phyloP scores from a whole-genome alignment of 2,329 filamentous ascomycete genomes.

The Microcyclospora pomicola region DNA sequence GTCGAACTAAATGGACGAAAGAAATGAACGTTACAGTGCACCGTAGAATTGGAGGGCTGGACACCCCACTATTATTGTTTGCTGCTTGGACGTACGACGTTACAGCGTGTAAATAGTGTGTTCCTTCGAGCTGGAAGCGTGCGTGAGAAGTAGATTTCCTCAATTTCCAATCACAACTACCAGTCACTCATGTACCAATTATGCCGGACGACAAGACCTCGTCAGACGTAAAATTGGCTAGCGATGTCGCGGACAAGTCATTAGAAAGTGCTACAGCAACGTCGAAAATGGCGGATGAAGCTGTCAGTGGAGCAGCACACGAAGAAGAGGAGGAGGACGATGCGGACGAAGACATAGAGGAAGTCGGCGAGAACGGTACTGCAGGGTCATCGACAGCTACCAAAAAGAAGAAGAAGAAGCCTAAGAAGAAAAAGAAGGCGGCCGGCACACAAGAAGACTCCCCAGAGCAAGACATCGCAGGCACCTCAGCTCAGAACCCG shows the following conservation, averaged over 20 bases:
- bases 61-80: too few species aligned
- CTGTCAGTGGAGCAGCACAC: slow-evolving; percentile 3
- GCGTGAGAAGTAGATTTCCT: background rate
- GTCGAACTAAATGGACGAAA: too few species aligned
- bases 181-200: too few species aligned
- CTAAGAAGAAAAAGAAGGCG: slow-evolving; percentile 14
- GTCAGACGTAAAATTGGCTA: slow-evolving; percentile 7
- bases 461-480: background rate
- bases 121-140: too few species aligned
- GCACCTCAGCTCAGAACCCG: slow-evolving; percentile 5
- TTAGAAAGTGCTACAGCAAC: slow-evolving; percentile 6
- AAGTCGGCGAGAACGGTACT: slow-evolving; percentile 1
- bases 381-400: slow-evolving; percentile 6
- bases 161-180: too few species aligned
- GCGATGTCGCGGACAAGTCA: slow-evolving; percentile 9
- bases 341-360: slow-evolving; percentile 7
- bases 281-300: slow-evolving; percentile 9
- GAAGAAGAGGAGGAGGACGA: slow-evolving; percentile 13
- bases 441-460: too few species aligned
- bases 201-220: too few species aligned
- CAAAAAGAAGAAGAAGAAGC: slow-evolving; percentile 16
- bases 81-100: too few species aligned
- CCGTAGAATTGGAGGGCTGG: too few species aligned
- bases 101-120: too few species aligned
- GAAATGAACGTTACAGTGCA: too few species aligned